Evolutionary conservation across 2,329 filamentous ascomycete species (phyloP), one percentile per base, ranked within the genome.

Genomic region (Davidsoniella eucalypti): DNA sequence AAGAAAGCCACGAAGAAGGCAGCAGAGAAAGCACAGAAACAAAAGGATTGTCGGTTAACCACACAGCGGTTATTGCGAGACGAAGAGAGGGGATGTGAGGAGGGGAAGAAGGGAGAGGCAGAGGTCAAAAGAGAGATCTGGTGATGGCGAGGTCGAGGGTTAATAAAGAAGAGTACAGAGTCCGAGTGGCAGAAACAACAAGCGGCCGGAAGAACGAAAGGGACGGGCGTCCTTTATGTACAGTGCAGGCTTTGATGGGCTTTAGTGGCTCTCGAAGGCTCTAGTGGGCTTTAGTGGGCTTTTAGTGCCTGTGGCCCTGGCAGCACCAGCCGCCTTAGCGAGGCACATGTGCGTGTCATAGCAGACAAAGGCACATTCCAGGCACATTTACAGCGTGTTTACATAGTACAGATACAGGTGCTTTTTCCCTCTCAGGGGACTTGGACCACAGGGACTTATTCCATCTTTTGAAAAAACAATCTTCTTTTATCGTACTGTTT

Each of bases 41-140:
- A 47, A 55, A 59, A 51, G 17, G 49, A 54, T 26, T 46, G 52
- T 48, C 48, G 44, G 40, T 46, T 39, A 53, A 53, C 52, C 52
- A 53, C 52, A 47, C 52, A 51, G 52, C 52, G 39, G 48, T 48
- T 46, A 18, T 29, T 39, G 21, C 36, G 16, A 29, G 33, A 51
- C 12, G 21, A 44, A 23, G 36, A 40, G 17, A 38, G 23, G 14
- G 14, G n/a, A 33, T n/a, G 21, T 25, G 38, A 16, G 7, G 21
- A 46, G 26, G 8, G 2, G 18, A 36, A 16, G 26, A 38, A 42
- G 25, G 26, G 37, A 17, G 42, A 23, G 38, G 25, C 26, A 25
- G n/a, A 18, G n/a, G 42, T 41, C 14, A 7, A 45, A 41, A 41
- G 16, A n/a, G 2, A 21, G 39, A 17, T 17, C 18, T 43, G 40